Base-by-base conservation (phyloP, 805 yeast species). In the Saccharomycopsis sp. region DNA sequence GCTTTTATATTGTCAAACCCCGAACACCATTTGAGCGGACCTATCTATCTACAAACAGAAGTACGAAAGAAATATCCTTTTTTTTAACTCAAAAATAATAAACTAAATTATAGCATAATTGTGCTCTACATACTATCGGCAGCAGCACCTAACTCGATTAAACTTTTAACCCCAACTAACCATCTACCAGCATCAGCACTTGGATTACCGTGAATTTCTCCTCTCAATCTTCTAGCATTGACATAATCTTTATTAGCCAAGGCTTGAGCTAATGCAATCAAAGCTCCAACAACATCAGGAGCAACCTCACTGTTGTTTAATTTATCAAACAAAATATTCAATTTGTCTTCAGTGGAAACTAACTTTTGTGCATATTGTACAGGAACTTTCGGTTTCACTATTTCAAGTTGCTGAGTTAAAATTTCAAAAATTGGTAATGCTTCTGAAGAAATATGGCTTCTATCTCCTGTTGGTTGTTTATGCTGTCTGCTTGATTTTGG, bases 81-180 rank as follows among this genome's bases (percentile, higher is more conserved):
- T n/a, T n/a, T n/a, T n/a, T n/a, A n/a, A n/a, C n/a, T n/a, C n/a
- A n/a, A n/a, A n/a, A n/a, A n/a, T n/a, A 24, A 23, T 8, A 9
- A 7, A 35, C 28, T 6, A 7, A 38, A n/a, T 19, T 19, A 29
- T 19, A 11, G 17, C 23, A 24, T 38, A 31, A 4, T 23, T 16
- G 34, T 23, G 8, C 26, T 4, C 17, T 26, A 35, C 40, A 24
- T n/a, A 28, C 27, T 14, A 21, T 22, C 40, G 13, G 66, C 58
- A 29, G 70, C 79, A 54, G 74, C 77, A 13, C 70, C 77, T 74
- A 93, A 85, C 51, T 81, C 82, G 50, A 90, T 78, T 51, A 93
- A 72, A 54, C 97, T 78, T 63, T 83, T 87, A 38, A 93, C 81
- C 55, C 98, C 98, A 26, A 84, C 77, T 67, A 84, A 76, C 98